Evolutionary conservation across 352 stramenopile genomes (phyloP).

Genomic region (Phytophthora uliginosa): DNA sequence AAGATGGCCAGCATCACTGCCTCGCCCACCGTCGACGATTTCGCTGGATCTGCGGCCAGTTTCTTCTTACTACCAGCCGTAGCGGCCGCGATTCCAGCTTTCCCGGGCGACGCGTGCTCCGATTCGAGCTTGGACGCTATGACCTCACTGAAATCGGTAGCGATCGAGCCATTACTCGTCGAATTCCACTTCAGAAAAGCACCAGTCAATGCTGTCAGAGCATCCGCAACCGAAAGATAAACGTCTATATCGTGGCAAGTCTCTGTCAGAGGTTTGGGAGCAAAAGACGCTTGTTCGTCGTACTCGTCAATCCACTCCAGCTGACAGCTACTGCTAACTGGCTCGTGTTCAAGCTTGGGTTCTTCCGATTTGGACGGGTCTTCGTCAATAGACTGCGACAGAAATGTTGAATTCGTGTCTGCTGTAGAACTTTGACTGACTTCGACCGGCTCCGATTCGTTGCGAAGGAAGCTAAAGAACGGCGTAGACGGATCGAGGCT

Average conservation of each 20-base stretch:
- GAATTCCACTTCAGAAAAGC: constrained; percentile 54
- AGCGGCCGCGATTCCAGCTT: constrained; percentile 11
- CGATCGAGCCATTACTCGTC: not conserved
- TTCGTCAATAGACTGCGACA: constrained; percentile 18
- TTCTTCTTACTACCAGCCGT: constrained; percentile 54
- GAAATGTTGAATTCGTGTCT: constrained; percentile 8
- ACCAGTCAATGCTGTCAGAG: constrained; percentile 42
- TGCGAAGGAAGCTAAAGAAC: constrained; percentile 47
- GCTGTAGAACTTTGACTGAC: not conserved
- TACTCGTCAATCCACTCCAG: constrained; percentile 69
- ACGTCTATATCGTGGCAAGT: constrained; percentile 48
- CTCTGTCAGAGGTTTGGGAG: constrained; percentile 38
- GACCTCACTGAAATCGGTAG: constrained; percentile 43
- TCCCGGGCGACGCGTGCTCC: constrained; percentile 9
- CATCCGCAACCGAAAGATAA: constrained; percentile 39
- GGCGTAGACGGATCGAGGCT: constrained; percentile 37
- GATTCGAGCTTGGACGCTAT: constrained; percentile 17
- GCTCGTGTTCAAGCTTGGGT: not conserved
- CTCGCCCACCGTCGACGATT: constrained; percentile 35
- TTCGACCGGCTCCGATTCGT: constrained; percentile 1
- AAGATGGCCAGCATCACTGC: constrained; percentile 42
- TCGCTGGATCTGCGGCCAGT: constrained; percentile 29
- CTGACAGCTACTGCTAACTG: constrained; percentile 33
- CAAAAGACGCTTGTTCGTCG: constrained; percentile 42
- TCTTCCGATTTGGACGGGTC: constrained; percentile 6